These are phyloP conservation scores for Sporothrix luriei DNA, from an alignment of 2,329 filamentous ascomycete genomes.

Conservation along the genomic window DNA sequence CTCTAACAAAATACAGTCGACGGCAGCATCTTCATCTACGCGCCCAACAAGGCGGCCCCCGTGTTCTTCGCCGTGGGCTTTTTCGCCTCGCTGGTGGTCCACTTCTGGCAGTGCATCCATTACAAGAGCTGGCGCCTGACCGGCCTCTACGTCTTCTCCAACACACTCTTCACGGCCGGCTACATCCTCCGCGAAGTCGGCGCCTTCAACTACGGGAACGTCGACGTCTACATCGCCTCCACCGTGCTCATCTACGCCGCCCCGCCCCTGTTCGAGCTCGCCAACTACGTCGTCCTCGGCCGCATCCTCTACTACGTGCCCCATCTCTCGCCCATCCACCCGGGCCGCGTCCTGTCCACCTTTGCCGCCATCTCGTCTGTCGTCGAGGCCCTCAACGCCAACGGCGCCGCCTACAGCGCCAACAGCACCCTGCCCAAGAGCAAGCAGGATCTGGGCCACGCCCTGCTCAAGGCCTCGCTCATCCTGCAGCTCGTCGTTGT, in stretches of 20 bases:
- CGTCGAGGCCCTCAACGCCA: constrained; percentile 54
- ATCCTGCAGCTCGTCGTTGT: constrained; percentile 60
- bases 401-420: constrained; percentile 52
- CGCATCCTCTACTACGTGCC: constrained; percentile 65
- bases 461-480: constrained; percentile 55
- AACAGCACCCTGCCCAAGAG: constrained; percentile 48
- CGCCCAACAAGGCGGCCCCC: constrained; percentile 45
- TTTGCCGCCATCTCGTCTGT: constrained; percentile 53
- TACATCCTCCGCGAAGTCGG: constrained; percentile 53
- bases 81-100: constrained; percentile 38
- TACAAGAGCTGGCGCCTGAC: constrained; percentile 57
- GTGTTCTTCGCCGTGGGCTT: constrained; percentile 45
- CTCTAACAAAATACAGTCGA: constrained; percentile 33
- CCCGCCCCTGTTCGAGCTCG: constrained; percentile 61
- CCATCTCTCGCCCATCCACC: constrained; percentile 58
- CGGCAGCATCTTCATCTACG: constrained; percentile 42
- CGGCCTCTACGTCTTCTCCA: constrained; percentile 52
- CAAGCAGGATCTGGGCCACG: constrained; percentile 48
- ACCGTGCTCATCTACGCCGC: constrained; percentile 45
- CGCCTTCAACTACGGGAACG: constrained; percentile 51
- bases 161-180: constrained; percentile 53
- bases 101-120: constrained; percentile 44
- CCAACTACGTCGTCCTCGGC: constrained; percentile 66
- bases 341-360: constrained; percentile 49
- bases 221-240: constrained; percentile 49